Evolutionary conservation across 208 protist species (phyloP).

Genomic region (Leptomonas seymouri): DNA sequence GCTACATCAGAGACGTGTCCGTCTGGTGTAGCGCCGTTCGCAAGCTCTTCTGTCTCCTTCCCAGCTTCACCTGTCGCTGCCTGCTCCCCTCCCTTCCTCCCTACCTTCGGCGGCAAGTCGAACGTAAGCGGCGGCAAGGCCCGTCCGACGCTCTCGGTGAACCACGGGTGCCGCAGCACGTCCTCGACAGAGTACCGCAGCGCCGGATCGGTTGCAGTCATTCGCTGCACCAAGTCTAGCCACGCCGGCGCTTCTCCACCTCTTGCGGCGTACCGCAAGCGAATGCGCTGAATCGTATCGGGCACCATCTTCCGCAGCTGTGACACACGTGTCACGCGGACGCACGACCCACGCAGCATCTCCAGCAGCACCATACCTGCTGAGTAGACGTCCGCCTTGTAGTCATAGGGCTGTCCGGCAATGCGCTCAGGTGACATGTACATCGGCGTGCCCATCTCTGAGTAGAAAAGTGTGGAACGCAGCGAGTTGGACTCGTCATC

Average conservation of each 20-base stretch:
- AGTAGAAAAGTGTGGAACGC: constrained; percentile 49
- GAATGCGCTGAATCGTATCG: constrained; percentile 27
- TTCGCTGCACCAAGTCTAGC: constrained; percentile 63
- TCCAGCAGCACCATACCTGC: constrained; percentile 83
- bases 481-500: constrained; percentile 4
- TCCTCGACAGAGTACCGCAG: constrained; percentile 58
- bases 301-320: constrained; percentile 38
- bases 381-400: constrained; percentile 79
- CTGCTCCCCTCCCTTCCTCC: not conserved
- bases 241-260: constrained; percentile 27
- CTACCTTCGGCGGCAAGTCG: constrained; percentile 13
- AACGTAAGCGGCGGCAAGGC: constrained; percentile 29
- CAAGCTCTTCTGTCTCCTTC: too few relatives aligned
- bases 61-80: not conserved
- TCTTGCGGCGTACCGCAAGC: constrained; percentile 19
- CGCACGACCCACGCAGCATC: constrained; percentile 58
- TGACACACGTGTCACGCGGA: constrained; percentile 40
- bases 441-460: constrained; percentile 57
- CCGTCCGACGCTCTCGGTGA: constrained; percentile 20
- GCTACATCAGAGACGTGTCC: not conserved
- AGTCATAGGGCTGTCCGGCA: constrained; percentile 53
- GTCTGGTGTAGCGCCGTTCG: not conserved
- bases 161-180: constrained; percentile 71
- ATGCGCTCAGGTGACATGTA: constrained; percentile 86
- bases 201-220: constrained; percentile 61